phyloP scores from a whole-genome alignment of 75 land plant genomes.

The Azolla pinnata region DNA sequence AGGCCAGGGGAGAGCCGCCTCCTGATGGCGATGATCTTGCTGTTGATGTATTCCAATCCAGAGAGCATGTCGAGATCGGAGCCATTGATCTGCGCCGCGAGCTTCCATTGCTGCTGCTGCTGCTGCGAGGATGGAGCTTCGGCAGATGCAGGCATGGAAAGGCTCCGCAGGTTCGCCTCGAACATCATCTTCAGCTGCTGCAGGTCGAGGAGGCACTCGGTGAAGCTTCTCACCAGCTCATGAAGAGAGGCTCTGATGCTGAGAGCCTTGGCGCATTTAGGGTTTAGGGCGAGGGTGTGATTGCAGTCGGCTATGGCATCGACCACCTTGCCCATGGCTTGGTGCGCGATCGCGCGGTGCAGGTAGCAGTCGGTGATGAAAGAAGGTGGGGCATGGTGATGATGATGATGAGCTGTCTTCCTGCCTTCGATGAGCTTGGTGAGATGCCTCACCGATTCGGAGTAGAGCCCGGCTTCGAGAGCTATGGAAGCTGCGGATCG shows the following conservation, averaged over 20 bases:
- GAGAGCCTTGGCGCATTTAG: constrained; percentile 48
- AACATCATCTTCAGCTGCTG: constrained; percentile 62
- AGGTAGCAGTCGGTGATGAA: constrained; percentile 62
- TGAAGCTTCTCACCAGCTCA: constrained; percentile 40
- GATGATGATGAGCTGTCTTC: too few relatives aligned
- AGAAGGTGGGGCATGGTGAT: constrained; percentile 46
- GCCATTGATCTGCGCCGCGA: constrained; percentile 34
- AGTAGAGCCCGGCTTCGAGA: constrained; percentile 53
- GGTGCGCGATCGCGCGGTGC: constrained; percentile 44
- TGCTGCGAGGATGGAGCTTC: too few relatives aligned
- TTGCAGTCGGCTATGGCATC: constrained; percentile 77
- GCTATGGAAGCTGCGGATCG: constrained; percentile 54
- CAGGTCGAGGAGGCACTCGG: constrained; percentile 54
- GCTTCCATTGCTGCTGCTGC: constrained; percentile 27
- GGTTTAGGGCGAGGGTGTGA: constrained; percentile 53
- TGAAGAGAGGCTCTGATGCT: constrained; percentile 42
- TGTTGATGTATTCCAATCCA: constrained; percentile 27
- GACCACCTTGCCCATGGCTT: constrained; percentile 43
- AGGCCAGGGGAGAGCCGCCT: constrained; percentile 17
- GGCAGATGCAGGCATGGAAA: too few relatives aligned
- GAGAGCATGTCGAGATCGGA: constrained; percentile 39
- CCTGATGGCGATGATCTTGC: constrained; percentile 40
- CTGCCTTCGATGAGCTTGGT: constrained; percentile 55
- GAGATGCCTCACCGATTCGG: constrained; percentile 63
- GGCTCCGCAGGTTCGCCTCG: constrained; percentile 48